These are phyloP conservation scores for Paramecium caudatum DNA, from an alignment of 73 alveolate genomes.

Conservation along the genomic window DNA sequence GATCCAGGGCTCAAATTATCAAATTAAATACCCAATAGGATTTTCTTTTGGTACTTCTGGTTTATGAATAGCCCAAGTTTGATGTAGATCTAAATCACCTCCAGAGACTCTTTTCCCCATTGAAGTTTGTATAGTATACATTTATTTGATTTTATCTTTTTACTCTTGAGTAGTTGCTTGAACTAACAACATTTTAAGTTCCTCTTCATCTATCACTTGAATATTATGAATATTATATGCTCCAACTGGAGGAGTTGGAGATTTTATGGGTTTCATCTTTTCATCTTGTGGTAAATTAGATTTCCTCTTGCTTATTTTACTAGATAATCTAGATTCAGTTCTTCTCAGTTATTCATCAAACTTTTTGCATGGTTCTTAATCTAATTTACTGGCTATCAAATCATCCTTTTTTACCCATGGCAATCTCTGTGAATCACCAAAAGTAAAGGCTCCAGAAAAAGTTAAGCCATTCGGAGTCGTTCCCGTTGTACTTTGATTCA, in stretches of 20 bases:
- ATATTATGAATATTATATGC: constrained; percentile 46
- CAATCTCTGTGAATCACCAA: constrained; percentile 54
- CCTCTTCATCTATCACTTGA: constrained; percentile 18
- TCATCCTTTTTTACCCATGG: constrained; percentile 47
- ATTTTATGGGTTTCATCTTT: neutral
- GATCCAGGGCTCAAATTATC: constrained; percentile 34
- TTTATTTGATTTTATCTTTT: constrained; percentile 16
- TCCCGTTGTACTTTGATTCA: constrained; percentile 32
- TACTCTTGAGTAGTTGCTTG: neutral
- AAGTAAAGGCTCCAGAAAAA: constrained; percentile 56
- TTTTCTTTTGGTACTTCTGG: constrained; percentile 4
- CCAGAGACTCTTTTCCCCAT: constrained; percentile 34
- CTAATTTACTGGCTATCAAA: neutral
- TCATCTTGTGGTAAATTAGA: constrained; percentile 60
- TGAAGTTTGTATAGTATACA: constrained; percentile 42
- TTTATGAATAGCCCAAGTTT: neutral
- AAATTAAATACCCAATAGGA: constrained; percentile 47
- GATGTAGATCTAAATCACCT: constrained; percentile 57
- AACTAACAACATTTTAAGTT: constrained; percentile 2
- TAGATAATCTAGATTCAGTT: constrained; percentile 23
- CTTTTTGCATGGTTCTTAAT: neutral
- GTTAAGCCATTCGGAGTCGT: constrained; percentile 63
- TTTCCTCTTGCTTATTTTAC: neutral
- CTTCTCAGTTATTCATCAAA: constrained; percentile 14
- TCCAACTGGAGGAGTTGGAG: constrained; percentile 67